phyloP scores from a whole-genome alignment of 2,329 filamentous ascomycete genomes.

The Alternaria gaisen region DNA sequence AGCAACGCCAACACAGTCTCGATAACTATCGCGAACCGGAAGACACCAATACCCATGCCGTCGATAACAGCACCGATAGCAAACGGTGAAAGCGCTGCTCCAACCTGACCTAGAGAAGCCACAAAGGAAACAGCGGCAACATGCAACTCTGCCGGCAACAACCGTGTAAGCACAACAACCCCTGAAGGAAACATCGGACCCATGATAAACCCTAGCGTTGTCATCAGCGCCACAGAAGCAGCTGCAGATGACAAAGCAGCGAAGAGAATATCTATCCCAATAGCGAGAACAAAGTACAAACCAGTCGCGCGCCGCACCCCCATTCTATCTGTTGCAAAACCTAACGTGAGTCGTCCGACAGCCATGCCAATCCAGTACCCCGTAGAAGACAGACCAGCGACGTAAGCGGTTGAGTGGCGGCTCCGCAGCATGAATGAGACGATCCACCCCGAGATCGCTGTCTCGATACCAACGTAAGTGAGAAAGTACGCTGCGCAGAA shows the following conservation, averaged over 20 bases:
- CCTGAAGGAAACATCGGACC: conserved; percentile 57
- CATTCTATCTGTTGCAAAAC: conserved; percentile 39
- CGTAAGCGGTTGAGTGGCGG: conserved; percentile 48
- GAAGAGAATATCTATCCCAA: conserved; percentile 33
- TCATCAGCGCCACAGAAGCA: conserved; percentile 44
- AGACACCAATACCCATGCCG: conserved; percentile 51
- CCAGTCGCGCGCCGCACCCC: conserved; percentile 37
- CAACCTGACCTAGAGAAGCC: conserved; percentile 56
- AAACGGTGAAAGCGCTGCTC: conserved; percentile 56
- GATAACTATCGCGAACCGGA: conserved; percentile 43
- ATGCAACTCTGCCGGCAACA: conserved; percentile 53
- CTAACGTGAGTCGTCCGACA: conserved; percentile 46
- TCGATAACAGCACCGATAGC: conserved; percentile 55
- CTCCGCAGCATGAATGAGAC: conserved; percentile 57
- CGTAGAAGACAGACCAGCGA: conserved; percentile 54
- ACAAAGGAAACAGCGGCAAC: conserved; percentile 57
- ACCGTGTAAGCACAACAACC: conserved; percentile 49
- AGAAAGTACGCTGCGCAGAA: conserved; percentile 56
- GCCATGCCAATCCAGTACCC: conserved; percentile 59
- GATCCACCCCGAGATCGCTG: conserved; percentile 58
- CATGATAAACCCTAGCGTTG: conserved; percentile 51
- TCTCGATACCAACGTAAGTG: conserved; percentile 57
- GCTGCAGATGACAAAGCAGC: conserved; percentile 24
- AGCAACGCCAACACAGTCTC: conserved; percentile 32
- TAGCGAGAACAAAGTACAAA: conserved; percentile 35